A percentile compares a stretch with the other conserved stretches of the same genome.
These are phyloP conservation scores for Lachnellula arida DNA, from an alignment of 2,329 filamentous ascomycete genomes.

Conservation along the genomic window DNA sequence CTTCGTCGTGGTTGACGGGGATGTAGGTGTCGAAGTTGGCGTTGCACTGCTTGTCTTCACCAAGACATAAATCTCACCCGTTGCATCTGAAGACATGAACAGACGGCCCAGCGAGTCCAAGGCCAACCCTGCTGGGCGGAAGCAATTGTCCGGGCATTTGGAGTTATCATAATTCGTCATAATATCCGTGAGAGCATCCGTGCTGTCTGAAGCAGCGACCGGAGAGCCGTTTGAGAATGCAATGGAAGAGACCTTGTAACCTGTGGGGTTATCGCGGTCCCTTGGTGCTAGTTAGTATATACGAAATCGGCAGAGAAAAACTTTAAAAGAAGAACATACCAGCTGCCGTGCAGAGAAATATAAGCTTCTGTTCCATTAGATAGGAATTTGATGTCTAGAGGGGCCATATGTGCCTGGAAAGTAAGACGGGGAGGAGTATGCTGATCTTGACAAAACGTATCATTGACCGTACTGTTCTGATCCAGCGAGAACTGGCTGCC, in stretches of 20 bases:
- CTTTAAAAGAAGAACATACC: constrained; percentile 6
- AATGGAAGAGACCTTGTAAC: constrained; percentile 43
- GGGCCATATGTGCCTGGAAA: constrained; percentile 64
- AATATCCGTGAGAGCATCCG: constrained; percentile 45
- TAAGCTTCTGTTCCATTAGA: constrained; percentile 54
- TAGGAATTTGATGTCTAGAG: constrained; percentile 66
- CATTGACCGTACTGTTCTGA: constrained; percentile 36
- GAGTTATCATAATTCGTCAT: constrained; percentile 50
- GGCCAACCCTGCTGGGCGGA: constrained; percentile 58
- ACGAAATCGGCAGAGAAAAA: background rate
- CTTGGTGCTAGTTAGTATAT: constrained; percentile 34
- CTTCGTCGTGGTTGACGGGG: background rate
- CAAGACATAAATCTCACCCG: constrained; percentile 57
- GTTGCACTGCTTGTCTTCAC: background rate
- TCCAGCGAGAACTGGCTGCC: constrained; percentile 48
- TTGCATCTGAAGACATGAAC: constrained; percentile 19
- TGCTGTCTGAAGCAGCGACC: constrained; percentile 37
- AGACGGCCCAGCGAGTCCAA: constrained; percentile 35
- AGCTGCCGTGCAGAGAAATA: constrained; percentile 44
- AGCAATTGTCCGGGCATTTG: constrained; percentile 52
- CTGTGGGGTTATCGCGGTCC: constrained; percentile 47
- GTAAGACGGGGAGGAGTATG: constrained; percentile 51
- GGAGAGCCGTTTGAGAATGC: constrained; percentile 42
- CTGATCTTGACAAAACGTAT: constrained; percentile 40
- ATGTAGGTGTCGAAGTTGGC: background rate